Evolutionary conservation across 1,284 basidiomycete species (phyloP).

Genomic region (Rhodotorula sp.): DNA sequence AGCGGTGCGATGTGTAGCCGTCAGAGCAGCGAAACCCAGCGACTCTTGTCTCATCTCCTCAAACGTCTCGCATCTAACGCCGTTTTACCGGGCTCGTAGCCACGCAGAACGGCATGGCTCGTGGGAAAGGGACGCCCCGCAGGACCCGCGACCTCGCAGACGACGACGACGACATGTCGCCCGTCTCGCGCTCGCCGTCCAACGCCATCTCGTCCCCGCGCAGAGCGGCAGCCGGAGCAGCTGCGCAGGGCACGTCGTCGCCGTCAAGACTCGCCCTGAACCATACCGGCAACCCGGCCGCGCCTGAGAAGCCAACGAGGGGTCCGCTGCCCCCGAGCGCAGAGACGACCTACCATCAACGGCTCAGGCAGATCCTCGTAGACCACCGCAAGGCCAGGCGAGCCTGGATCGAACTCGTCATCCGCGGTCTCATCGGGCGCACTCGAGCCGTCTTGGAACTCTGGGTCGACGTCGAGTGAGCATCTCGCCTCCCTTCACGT

Average conservation of each 20-base stretch:
- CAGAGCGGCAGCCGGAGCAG: conserved; percentile 2
- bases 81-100: too few species aligned
- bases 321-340: conserved; percentile 21
- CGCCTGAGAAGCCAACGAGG: conserved; percentile 10
- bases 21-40: too few species aligned
- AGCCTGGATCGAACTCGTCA: conserved; percentile 35
- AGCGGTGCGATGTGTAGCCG: too few species aligned
- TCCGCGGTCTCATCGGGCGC: conserved; percentile 30
- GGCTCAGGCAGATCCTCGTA: conserved; percentile 23
- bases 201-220: conserved; percentile 10
- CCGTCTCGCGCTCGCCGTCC: conserved; percentile 16
- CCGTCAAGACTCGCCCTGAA: conserved; percentile 8
- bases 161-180: conserved; percentile 25
- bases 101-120: conserved; percentile 3
- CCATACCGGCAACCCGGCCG: not conserved
- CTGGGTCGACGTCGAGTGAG: conserved; percentile 39
- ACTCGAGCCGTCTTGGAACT: conserved; percentile 32
- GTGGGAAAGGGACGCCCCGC: conserved; percentile 24
- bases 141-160: conserved; percentile 9
- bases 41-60: too few species aligned
- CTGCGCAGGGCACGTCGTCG: not conserved
- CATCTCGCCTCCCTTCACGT: not conserved
- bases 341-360: conserved; percentile 38
- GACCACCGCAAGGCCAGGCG: conserved; percentile 32
- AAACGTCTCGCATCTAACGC: too few species aligned